Conservation (phyloP, 345 rosid genomes). For the Citrus hindsii region DNA sequence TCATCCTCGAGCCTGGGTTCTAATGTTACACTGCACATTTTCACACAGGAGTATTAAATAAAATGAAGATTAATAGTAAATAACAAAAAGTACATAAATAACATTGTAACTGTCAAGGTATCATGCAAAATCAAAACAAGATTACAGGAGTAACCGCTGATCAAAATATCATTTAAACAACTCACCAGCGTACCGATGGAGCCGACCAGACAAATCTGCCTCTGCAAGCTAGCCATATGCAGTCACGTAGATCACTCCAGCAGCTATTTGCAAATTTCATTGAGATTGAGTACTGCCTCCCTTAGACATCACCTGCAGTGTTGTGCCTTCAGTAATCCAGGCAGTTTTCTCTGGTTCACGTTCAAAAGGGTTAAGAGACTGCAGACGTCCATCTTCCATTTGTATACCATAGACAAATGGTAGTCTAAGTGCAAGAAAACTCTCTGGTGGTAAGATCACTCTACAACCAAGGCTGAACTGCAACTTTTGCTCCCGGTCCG, state of each 20-base stretch:
- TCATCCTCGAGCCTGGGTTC: not conserved
- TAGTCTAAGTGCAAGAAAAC: conserved; percentile 68
- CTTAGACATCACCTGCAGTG: conserved; percentile 59
- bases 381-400: conserved; percentile 44
- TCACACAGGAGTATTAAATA: not conserved
- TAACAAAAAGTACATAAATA: not conserved
- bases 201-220: conserved; percentile 16
- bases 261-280: conserved; percentile 18
- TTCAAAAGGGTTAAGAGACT: conserved; percentile 58
- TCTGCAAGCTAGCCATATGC: conserved; percentile 14
- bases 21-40: conserved; percentile 6
- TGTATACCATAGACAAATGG: conserved; percentile 79
- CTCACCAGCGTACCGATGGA: conserved; percentile 19
- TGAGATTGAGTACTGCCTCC: conserved; percentile 26
- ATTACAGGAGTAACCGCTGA: not conserved
- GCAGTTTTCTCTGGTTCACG: conserved; percentile 75
- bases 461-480: conserved; percentile 66
- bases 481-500: conserved; percentile 44
- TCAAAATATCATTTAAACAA: not conserved
- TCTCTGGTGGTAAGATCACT: conserved; percentile 76
- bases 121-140: not conserved
- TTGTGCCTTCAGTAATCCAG: conserved; percentile 64
- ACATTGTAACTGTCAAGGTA: not conserved
- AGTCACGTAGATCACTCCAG: conserved; percentile 5
- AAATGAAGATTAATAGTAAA: not conserved